These are phyloP conservation scores for Aurifilum marmelostoma DNA, from an alignment of 2,329 filamentous ascomycete species.

Conservation along the genomic window DNA sequence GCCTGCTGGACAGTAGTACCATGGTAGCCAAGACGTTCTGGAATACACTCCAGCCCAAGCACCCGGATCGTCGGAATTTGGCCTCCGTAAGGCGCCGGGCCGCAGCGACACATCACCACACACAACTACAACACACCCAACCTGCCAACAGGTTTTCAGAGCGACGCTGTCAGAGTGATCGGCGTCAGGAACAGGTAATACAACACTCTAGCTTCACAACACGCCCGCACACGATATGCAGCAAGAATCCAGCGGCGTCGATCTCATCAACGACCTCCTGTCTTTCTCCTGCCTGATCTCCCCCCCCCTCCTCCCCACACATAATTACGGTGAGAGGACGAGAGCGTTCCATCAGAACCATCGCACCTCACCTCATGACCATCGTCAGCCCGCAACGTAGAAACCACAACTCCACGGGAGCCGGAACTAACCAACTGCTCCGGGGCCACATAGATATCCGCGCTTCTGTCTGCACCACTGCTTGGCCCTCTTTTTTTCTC, in stretches of 20 bases:
- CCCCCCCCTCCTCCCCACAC: not conserved
- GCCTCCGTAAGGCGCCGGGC: not conserved
- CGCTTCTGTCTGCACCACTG: not conserved
- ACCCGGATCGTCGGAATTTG: not conserved
- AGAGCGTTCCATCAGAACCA: not conserved
- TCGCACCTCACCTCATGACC: not conserved
- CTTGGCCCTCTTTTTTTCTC: not conserved
- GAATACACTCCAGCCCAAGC: not conserved
- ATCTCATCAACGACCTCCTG: not conserved
- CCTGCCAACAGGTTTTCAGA: not conserved
- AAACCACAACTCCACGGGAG: not conserved
- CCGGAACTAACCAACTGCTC: not conserved
- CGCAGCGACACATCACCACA: not conserved
- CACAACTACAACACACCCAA: not conserved
- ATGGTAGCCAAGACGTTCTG: not conserved
- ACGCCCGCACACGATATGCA: not conserved
- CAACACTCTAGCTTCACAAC: not conserved
- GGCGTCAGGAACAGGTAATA: not conserved
- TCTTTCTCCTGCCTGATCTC: not conserved
- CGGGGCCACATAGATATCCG: not conserved
- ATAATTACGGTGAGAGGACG: not conserved
- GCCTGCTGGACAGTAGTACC: not conserved
- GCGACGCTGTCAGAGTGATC: not conserved
- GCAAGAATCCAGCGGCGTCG: not conserved
- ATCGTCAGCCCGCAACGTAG: not conserved